Percentiles rank a stretch among this genome's conserved stretches.
Evolutionary conservation across 257 asterid genomes (phyloP).

Genomic region (Eucommia ulmoides): DNA sequence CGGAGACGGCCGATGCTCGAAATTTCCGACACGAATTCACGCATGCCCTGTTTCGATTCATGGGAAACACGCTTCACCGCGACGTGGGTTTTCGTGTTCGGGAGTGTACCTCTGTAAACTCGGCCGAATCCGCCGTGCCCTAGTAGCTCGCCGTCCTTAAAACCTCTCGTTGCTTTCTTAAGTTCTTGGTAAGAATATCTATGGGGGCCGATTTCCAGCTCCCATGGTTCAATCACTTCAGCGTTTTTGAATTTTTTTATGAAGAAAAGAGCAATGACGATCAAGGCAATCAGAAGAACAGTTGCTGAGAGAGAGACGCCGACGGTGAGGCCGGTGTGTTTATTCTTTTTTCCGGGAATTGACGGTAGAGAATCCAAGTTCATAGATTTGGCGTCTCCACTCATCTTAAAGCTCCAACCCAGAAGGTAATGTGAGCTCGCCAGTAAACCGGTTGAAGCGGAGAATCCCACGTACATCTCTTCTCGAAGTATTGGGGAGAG

Average conservation of each 20-base stretch:
- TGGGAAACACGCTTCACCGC: constrained; percentile 17
- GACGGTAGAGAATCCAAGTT: constrained; percentile 6
- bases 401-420: constrained; percentile 19
- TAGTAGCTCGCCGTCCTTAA: constrained; percentile 2
- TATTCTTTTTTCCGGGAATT: constrained; percentile 1
- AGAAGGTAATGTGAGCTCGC: constrained; percentile 6
- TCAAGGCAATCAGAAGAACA: not conserved
- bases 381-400: constrained; percentile 7
- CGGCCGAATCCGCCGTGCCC: constrained; percentile 17
- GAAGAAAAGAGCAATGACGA: not conserved
- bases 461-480: constrained; percentile 14
- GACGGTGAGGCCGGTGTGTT: not conserved
- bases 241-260: constrained; percentile 6
- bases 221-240: constrained; percentile 18
- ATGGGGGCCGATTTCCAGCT: constrained; percentile 12
- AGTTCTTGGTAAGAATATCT: constrained; percentile 16
- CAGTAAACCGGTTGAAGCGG: constrained; percentile 5
- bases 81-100: not conserved
- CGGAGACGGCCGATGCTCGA: constrained; percentile 11
- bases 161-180: constrained; percentile 14
- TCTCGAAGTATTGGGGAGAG: constrained; percentile 3
- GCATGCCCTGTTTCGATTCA: constrained; percentile 14
- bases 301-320: constrained; percentile 1
- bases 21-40: constrained; percentile 16
- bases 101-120: constrained; percentile 8